These are phyloP conservation scores for Hericium rajendrae DNA, from an alignment of 768 basidiomycete species.

Conservation along the genomic window DNA sequence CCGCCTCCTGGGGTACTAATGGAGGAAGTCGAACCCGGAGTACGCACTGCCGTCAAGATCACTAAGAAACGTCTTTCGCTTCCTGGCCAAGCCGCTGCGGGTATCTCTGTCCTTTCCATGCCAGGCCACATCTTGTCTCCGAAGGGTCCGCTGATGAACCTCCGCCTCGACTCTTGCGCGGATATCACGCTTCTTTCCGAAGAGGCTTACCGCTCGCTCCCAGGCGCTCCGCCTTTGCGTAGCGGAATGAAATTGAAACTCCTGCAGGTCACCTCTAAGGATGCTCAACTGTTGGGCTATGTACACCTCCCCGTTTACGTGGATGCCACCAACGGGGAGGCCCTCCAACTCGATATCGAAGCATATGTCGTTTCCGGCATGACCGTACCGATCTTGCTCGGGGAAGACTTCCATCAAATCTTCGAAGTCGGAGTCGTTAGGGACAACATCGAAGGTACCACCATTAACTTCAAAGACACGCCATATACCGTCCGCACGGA, in stretches of 20 bases:
- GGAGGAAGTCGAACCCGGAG: too few species aligned
- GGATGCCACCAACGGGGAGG: slow-evolving; percentile 18
- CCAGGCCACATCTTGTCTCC: too few species aligned
- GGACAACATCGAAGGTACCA: background rate
- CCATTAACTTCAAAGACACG: background rate
- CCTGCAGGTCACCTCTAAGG: background rate
- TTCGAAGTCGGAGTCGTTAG: slow-evolving; percentile 16
- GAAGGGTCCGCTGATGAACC: background rate
- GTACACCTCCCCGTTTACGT: slow-evolving; percentile 17
- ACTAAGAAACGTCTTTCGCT: too few species aligned
- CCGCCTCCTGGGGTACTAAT: too few species aligned
- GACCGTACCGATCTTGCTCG: too few species aligned
- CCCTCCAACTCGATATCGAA: slow-evolving; percentile 16
- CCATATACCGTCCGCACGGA: slow-evolving; percentile 8
- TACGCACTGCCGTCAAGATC: too few species aligned
- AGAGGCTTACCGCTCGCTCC: background rate
- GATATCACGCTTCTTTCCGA: background rate
- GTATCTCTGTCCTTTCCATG: too few species aligned
- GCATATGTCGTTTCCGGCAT: too few species aligned
- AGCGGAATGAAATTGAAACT: background rate
- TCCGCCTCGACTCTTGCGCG: background rate
- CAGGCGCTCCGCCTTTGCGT: background rate
- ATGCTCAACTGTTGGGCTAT: slow-evolving; percentile 6
- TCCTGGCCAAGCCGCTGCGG: too few species aligned
- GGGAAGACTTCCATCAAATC: too few species aligned